A percentile compares a stretch with the other conserved stretches of the same genome.
Conservation (phyloP, 768 basidiomycete species). For the Tylopilus vinaceipallidus region DNA sequence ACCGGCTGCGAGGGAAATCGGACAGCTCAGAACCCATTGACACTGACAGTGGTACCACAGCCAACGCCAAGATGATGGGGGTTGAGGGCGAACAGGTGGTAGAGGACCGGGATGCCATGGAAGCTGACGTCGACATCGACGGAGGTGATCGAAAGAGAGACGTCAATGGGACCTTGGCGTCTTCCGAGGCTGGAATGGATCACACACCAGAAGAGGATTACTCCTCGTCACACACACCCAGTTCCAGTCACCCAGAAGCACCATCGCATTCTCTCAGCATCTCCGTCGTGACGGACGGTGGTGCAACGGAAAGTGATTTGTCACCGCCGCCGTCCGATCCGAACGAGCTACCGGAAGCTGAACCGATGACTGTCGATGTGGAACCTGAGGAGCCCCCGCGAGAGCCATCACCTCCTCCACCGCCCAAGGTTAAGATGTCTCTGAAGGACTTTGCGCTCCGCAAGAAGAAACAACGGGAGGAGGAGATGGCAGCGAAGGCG, state of each 20-base stretch:
- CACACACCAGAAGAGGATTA: not conserved
- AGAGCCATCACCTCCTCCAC: constrained; percentile 32
- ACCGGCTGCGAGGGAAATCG: constrained; percentile 10
- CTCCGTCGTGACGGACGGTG: not conserved
- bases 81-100: not conserved
- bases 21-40: constrained; percentile 2
- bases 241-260: constrained; percentile 3
- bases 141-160: constrained; percentile 3
- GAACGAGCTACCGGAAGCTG: constrained; percentile 7
- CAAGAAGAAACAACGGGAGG: constrained; percentile 53
- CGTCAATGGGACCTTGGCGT: not conserved
- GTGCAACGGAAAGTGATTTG: not conserved
- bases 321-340: not conserved
- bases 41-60: not conserved
- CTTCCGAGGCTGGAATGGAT: not conserved
- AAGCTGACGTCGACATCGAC: constrained; percentile 14
- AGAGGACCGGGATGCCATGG: constrained; percentile 19
- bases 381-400: constrained; percentile 7
- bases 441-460: constrained; percentile 56
- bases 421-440: constrained; percentile 55
- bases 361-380: constrained; percentile 7
- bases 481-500: constrained; percentile 36
- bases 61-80: not conserved
- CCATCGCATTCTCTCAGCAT: not conserved
- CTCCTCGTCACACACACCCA: not conserved